Conservation (phyloP, 78 protist genomes). For the Dictyostelium firmibasis region DNA sequence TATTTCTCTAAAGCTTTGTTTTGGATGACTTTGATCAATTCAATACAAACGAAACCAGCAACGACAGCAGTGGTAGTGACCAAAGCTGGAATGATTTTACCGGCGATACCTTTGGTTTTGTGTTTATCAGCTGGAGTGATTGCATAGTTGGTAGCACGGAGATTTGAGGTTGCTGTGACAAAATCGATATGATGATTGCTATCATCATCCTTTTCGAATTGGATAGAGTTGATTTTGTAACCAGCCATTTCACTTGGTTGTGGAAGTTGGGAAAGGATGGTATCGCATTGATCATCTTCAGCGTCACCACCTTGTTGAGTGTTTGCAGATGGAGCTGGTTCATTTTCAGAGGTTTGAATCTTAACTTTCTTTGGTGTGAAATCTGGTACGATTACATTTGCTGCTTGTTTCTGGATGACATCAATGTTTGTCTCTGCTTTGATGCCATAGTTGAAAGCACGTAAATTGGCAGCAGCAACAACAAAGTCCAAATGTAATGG, state of each 20-base stretch:
- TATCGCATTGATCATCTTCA: slow-evolving; percentile 69
- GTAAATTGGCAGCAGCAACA: slow-evolving; percentile 93
- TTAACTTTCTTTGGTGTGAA: slow-evolving; percentile 91
- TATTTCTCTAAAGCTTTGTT: slow-evolving; percentile 85
- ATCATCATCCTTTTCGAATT: slow-evolving; percentile 98
- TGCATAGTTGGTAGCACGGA: slow-evolving; percentile 97
- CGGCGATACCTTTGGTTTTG: slow-evolving; percentile 96
- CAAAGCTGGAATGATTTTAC: slow-evolving; percentile 99
- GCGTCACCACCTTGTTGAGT: not conserved
- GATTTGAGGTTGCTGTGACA: slow-evolving; percentile 97
- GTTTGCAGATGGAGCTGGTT: slow-evolving; percentile 23
- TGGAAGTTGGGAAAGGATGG: slow-evolving; percentile 29
- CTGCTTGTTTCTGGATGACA: slow-evolving; percentile 14
- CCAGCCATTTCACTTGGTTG: slow-evolving; percentile 52
- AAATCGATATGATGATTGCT: slow-evolving; percentile 99
- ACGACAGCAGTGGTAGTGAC: slow-evolving; percentile 99
- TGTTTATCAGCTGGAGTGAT: slow-evolving; percentile 90
- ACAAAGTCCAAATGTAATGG: slow-evolving; percentile 91
- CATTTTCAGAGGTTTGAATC: slow-evolving; percentile 86
- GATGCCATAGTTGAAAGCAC: slow-evolving; percentile 92
- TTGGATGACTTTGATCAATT: slow-evolving; percentile 90
- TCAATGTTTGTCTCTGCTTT: slow-evolving; percentile 27
- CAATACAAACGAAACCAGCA: slow-evolving; percentile 93
- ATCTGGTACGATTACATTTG: slow-evolving; percentile 88
- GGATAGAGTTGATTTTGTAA: slow-evolving; percentile 65